phyloP scores from a whole-genome alignment of 176 grass and related monocot species.

The Chrysopogon serrulatus region DNA sequence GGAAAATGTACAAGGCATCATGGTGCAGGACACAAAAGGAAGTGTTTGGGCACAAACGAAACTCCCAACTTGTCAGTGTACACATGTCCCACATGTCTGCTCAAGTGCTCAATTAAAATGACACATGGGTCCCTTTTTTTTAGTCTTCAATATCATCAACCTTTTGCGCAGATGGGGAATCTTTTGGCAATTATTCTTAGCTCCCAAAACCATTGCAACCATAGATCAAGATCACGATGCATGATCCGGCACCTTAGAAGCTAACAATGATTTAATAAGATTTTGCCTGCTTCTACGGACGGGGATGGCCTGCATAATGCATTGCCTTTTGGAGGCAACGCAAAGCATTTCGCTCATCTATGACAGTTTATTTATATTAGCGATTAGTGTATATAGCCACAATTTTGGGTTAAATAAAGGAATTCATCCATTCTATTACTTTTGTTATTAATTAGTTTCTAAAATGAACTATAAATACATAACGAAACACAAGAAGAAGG shows the following conservation, averaged over 20 bases:
- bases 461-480: too few relatives aligned
- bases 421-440: not conserved
- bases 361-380: not conserved
- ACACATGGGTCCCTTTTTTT: not conserved
- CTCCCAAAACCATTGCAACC: not conserved
- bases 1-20: not conserved
- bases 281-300: not conserved
- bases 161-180: not conserved
- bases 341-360: slow-evolving; percentile 7
- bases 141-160: not conserved
- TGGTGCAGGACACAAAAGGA: not conserved
- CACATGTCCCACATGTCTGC: not conserved
- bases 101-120: not conserved
- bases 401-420: not conserved
- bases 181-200: not conserved
- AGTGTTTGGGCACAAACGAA: not conserved
- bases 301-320: not conserved
- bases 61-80: not conserved
- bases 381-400: not conserved
- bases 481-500: too few relatives aligned
- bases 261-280: slow-evolving; percentile 1
- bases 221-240: slow-evolving; percentile 7
- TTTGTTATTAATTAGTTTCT: not conserved
- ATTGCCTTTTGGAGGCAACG: slow-evolving; percentile 30
- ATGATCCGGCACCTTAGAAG: not conserved